phyloP scores from a whole-genome alignment of 768 basidiomycete genomes.

The Tylopilus subfusipes region DNA sequence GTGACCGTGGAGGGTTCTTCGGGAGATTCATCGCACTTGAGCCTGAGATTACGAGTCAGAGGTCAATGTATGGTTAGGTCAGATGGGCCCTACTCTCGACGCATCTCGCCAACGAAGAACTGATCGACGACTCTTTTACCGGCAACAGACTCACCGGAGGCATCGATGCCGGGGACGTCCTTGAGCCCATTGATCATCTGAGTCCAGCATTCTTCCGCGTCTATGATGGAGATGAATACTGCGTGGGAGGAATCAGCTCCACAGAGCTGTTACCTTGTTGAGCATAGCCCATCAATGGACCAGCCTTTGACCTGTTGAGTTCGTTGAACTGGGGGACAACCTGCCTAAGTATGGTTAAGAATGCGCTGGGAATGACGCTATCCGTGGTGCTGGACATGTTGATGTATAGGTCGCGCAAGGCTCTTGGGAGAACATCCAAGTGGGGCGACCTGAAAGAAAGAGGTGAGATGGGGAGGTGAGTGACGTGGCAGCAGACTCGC shows the following conservation, averaged over 20 bases:
- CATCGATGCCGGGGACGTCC: conserved; percentile 54
- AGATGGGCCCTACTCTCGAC: conserved; percentile 49
- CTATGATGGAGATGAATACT: conserved; percentile 33
- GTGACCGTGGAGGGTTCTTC: conserved; percentile 67
- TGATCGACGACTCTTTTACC: conserved; percentile 70
- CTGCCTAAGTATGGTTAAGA: conserved; percentile 68
- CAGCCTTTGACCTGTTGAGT: conserved; percentile 43
- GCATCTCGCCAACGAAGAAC: conserved; percentile 75
- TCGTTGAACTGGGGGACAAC: conserved; percentile 93
- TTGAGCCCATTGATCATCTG: conserved; percentile 70
- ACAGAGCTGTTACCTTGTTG: conserved; percentile 59
- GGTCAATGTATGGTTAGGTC: conserved; percentile 11
- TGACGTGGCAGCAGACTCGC: conserved; percentile 35
- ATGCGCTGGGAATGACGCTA: conserved; percentile 62
- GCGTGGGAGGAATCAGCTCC: background rate
- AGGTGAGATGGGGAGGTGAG: background rate
- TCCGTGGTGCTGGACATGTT: conserved; percentile 76
- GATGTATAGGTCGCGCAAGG: conserved; percentile 65
- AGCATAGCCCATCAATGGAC: conserved; percentile 52
- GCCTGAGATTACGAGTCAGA: conserved; percentile 39
- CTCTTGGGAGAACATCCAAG: conserved; percentile 42
- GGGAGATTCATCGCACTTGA: conserved; percentile 77
- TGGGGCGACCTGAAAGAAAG: conserved; percentile 32
- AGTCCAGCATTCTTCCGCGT: conserved; percentile 89
- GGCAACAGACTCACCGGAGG: conserved; percentile 28